Base-by-base conservation (phyloP, 208 protist genomes). In the Ichthyophonus hoferi region DNA sequence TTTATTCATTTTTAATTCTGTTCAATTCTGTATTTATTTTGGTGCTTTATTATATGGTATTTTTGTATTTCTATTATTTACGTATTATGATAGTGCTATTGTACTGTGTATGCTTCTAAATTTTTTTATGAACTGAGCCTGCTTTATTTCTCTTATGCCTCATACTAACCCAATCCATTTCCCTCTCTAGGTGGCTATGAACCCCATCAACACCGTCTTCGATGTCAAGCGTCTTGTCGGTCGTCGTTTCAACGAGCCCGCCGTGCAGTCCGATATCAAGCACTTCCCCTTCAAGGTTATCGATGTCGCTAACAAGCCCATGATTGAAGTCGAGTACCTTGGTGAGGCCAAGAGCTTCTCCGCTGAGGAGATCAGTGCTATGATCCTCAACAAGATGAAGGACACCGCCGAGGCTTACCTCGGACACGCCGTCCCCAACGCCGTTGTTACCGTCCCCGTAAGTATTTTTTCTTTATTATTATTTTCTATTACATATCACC, bases 361-460 rank as follows among this genome's bases (percentile, higher is more conserved):
- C 14, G 95, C 96, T 35, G 96, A 98, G 93, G 95, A 98, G 92
- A 96, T 98, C 83, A 96, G 93, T 24, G 94, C 96, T 2, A 97
- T 98, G 94, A 95, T 98, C 1, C 92, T 98, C 7, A 82, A 91
- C 58, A 98, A 98, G 95, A 97, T 98, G 96, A 98, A 97, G 94
- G 94, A 98, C 91, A 96, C 91, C 37, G 95, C 97, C 33, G 98
- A 99, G 95, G 93, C 94, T 14, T 99, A 98, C 95, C 93, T 99
- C 1, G 97, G 97, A 79, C 91, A 95, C 84, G 82, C 90, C 87
- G 95, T 99, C 35, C 96, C 94, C 79, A 96, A 98, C 83, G 97
- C 97, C 34, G 97, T 99, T 88, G 93, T 99, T 87, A 98, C 98
- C 7, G 96, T 98, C n/a, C 96, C 96, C 77, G 77, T 67, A 50